These are phyloP conservation scores for Cercophora samala DNA, from an alignment of 495 filamentous ascomycete genomes.

Conservation along the genomic window DNA sequence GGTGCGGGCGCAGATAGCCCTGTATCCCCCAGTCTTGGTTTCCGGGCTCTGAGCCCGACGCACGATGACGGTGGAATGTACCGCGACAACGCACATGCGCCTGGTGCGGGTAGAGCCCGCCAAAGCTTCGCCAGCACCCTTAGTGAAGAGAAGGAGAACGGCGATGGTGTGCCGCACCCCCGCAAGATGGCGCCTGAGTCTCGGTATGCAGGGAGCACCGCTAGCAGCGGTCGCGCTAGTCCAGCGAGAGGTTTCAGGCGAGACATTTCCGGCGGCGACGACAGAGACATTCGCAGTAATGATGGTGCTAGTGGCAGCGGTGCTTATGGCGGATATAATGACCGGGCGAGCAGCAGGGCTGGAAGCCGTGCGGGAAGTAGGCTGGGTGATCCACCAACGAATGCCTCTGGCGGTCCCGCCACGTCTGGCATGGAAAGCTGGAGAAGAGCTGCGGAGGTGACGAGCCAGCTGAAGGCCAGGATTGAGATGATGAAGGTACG, in stretches of 20 bases:
- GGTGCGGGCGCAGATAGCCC: constrained; percentile 42
- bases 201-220: constrained; percentile 44
- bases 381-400: constrained; percentile 26
- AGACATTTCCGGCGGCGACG: constrained; percentile 22
- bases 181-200: constrained; percentile 54
- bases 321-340: constrained; percentile 28
- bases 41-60: constrained; percentile 42
- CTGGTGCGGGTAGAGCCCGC: constrained; percentile 40
- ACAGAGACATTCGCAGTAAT: constrained; percentile 27
- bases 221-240: constrained; percentile 56
- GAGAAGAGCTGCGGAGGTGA: constrained; percentile 98
- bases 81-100: constrained; percentile 47
- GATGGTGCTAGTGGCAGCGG: constrained; percentile 23
- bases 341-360: constrained; percentile 36
- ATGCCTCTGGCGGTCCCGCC: constrained; percentile 29
- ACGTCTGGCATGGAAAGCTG: constrained; percentile 81
- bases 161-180: constrained; percentile 41
- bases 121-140: constrained; percentile 71
- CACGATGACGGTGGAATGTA: constrained; percentile 53
- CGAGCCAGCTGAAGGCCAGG: constrained; percentile 90
- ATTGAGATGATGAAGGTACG: constrained; percentile 76
- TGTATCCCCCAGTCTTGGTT: constrained; percentile 29
- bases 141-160: constrained; percentile 82
- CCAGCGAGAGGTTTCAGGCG: constrained; percentile 47
- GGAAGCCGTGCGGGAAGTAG: constrained; percentile 48